These are phyloP conservation scores for Gryganskiella cystojenkinii DNA, from an alignment of 192 early-diverging fungal genomes.

Conservation along the genomic window DNA sequence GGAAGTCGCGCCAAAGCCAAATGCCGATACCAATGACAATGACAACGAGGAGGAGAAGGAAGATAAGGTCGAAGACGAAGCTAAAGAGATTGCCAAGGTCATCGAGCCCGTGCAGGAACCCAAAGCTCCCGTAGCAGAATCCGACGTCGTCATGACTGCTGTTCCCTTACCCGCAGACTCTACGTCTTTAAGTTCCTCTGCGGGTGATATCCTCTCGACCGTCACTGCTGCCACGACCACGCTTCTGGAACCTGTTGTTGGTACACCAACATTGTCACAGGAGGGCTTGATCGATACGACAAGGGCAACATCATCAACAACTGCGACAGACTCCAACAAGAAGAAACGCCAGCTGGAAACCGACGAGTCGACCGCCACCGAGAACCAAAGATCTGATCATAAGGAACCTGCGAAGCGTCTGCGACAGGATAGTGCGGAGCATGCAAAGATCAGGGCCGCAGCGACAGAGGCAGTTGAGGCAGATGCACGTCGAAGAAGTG, in stretches of 20 bases:
- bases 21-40: neutral
- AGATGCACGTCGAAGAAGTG: constrained; percentile 29
- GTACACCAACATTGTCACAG: constrained; percentile 12
- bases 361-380: neutral
- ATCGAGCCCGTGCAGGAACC: constrained; percentile 17
- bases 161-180: constrained; percentile 9
- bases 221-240: neutral
- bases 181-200: neutral
- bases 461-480: constrained; percentile 32
- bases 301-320: neutral
- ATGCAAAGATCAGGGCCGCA: constrained; percentile 11
- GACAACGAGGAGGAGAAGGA: neutral
- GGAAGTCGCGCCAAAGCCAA: constrained; percentile 26
- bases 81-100: constrained; percentile 17
- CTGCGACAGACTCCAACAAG: neutral
- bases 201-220: neutral
- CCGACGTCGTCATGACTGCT: constrained; percentile 19
- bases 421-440: neutral
- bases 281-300: constrained; percentile 44
- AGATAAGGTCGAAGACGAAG: constrained; percentile 6
- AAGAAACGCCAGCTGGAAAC: constrained; percentile 23
- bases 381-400: neutral
- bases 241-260: constrained; percentile 13
- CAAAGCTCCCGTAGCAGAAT: constrained; percentile 2
- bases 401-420: neutral